Percentiles rank a stretch among this genome's conserved stretches.
These are phyloP conservation scores for Phycomyces nitens DNA, from an alignment of 192 early-diverging fungal genomes.

Conservation along the genomic window DNA sequence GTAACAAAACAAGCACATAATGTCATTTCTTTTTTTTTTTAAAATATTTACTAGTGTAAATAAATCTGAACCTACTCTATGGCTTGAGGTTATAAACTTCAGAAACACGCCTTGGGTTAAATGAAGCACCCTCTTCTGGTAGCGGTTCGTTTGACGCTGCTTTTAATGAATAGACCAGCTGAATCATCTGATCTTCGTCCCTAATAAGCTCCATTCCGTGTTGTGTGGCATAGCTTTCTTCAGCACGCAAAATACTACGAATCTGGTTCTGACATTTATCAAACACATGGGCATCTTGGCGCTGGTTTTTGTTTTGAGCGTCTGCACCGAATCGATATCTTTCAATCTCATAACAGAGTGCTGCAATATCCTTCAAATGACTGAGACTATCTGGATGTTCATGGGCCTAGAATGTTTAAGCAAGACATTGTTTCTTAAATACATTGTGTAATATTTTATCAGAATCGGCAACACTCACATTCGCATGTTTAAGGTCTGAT, in stretches of 20 bases:
- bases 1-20: too few species aligned
- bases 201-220: conserved; percentile 27
- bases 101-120: conserved; percentile 27
- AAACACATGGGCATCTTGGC: conserved; percentile 36
- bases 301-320: conserved; percentile 10
- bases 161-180: conserved; percentile 34
- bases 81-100: conserved; percentile 27
- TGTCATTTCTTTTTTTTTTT: too few species aligned
- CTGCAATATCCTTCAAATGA: conserved; percentile 23
- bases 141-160: conserved; percentile 3
- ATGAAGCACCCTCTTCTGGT: neutral
- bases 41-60: too few species aligned
- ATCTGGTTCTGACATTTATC: conserved; percentile 40
- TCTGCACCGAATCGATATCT: conserved; percentile 27
- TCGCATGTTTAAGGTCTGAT: neutral
- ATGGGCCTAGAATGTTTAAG: neutral
- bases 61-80: neutral
- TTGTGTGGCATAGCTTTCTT: conserved; percentile 34
- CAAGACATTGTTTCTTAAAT: too few species aligned
- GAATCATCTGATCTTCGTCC: conserved; percentile 41
- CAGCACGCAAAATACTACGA: conserved; percentile 31
- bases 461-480: neutral
- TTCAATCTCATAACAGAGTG: conserved; percentile 38
- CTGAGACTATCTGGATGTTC: conserved; percentile 8
- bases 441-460: neutral